These are phyloP conservation scores for Colletotrichum spinosum DNA, from an alignment of 2,329 filamentous ascomycete genomes.

Conservation along the genomic window DNA sequence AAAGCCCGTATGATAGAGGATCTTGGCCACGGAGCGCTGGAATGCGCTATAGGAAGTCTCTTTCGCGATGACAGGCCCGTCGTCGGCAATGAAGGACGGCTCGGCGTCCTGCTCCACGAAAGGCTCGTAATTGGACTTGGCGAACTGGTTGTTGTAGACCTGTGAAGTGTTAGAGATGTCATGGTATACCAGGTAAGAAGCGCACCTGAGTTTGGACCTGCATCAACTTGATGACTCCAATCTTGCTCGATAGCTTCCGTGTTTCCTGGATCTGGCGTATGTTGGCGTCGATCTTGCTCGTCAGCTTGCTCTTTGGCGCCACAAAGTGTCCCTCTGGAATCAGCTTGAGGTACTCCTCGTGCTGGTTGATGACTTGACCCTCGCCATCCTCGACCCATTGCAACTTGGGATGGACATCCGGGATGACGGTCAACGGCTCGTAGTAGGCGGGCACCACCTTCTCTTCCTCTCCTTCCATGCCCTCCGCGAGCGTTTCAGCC, in stretches of 20 bases:
- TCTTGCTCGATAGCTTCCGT: constrained; percentile 94
- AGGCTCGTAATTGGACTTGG: constrained; percentile 91
- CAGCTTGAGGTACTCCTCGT: constrained; percentile 84
- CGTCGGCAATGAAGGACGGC: constrained; percentile 88
- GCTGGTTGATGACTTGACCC: constrained; percentile 88
- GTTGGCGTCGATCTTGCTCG: constrained; percentile 87
- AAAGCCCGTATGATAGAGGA: constrained; percentile 96
- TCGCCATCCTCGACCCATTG: constrained; percentile 92
- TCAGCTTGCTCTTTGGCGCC: constrained; percentile 78
- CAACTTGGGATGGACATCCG: constrained; percentile 81
- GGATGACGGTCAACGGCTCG: constrained; percentile 85
- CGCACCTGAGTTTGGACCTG: constrained; percentile 93
- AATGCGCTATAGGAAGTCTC: constrained; percentile 85
- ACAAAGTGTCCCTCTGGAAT: constrained; percentile 81
- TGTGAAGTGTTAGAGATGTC: constrained; percentile 48
- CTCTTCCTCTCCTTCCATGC: constrained; percentile 91
- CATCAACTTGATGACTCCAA: constrained; percentile 99
- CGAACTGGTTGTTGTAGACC: constrained; percentile 98
- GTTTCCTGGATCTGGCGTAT: constrained; percentile 97
- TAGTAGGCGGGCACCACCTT: constrained; percentile 94
- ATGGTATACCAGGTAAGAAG: constrained; percentile 20
- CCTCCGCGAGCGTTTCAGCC: constrained; percentile 87
- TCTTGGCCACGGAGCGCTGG: constrained; percentile 90
- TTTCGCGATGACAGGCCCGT: constrained; percentile 87
- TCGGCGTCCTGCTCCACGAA: constrained; percentile 90